Base-by-base conservation (phyloP, 1,139 yeast species). In the Candida sp. region DNA sequence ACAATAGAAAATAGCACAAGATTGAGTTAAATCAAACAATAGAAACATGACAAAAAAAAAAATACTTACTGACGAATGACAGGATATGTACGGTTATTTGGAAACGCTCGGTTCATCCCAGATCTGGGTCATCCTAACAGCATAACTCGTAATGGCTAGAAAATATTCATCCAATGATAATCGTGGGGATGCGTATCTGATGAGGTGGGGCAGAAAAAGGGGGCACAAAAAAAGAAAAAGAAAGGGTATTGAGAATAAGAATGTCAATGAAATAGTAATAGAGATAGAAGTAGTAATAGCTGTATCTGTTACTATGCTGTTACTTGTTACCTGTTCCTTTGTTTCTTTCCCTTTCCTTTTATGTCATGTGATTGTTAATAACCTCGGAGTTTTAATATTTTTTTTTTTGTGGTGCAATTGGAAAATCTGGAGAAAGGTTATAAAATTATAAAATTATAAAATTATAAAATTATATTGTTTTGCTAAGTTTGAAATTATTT, bases 381-480 rank as follows among this genome's bases (percentile, higher is more conserved):
- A 12, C 39, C 39, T 37, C 39, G 39, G 39, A 37, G 39, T 37
- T 37, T 32, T 30, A 6, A 8, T 22, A 11, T 37, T 37, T 37
- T 36, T 37, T 36, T 37, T 29, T 21, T 27, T 30, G 39, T 27
- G 39, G 30, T 27, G 34, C 34, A 11, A 29, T n/a, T n/a, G 22
- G 12, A 32, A 32, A 32, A 19, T 11, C 34, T 27, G 33, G 39
- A 27, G 39, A 32, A 25, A 32, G 34, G 6, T 32, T 32, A 32
- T 32, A 32, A 25, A 25, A 25, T 25, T 25, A 11, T 15, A 15
- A 15, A 25, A 25, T 25, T 25, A 11, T 15, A 15, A 15, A 15
- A 15, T 15, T 15, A 15, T 15, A 15, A 15, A 15, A 15, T 15
- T 15, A 15, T 15, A 25, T 25, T 25, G 29, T 25, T 25, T 25